Conservation (phyloP, 2,329 filamentous ascomycete genomes). For the Hymenoscyphus linearis region DNA sequence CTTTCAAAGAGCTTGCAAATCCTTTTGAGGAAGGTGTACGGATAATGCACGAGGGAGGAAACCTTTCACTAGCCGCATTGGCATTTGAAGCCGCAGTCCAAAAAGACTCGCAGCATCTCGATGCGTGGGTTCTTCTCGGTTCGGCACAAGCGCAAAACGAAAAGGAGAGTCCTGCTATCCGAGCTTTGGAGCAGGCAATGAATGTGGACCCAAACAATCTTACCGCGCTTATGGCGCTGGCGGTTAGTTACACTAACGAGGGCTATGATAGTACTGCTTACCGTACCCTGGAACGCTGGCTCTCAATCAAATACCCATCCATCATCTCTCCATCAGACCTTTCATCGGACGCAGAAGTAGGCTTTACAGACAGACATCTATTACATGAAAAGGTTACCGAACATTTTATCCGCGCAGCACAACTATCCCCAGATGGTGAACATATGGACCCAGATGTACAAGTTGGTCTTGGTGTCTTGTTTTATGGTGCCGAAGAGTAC, state of each 20-base stretch:
- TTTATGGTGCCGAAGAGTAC: slow-evolving; percentile 97
- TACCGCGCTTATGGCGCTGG: slow-evolving; percentile 86
- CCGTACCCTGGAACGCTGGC: slow-evolving; percentile 91
- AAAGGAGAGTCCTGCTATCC: slow-evolving; percentile 93
- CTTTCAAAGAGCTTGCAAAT: slow-evolving; percentile 74
- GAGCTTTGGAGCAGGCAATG: slow-evolving; percentile 84
- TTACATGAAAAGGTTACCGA: slow-evolving; percentile 87
- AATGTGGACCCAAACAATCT: slow-evolving; percentile 84
- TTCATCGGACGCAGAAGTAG: slow-evolving; percentile 73
- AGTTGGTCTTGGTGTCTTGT: slow-evolving; percentile 91
- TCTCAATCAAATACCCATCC: slow-evolving; percentile 87
- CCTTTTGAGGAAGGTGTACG: slow-evolving; percentile 90
- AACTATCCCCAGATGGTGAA: slow-evolving; percentile 83
- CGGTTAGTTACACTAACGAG: slow-evolving; percentile 97
- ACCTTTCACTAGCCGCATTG: slow-evolving; percentile 85
- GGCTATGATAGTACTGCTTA: slow-evolving; percentile 97
- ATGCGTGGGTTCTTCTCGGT: slow-evolving; percentile 91
- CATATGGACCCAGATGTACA: slow-evolving; percentile 99
- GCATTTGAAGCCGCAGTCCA: slow-evolving; percentile 96
- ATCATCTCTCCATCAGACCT: slow-evolving; percentile 66
- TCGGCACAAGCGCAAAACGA: slow-evolving; percentile 96
- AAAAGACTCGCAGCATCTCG: slow-evolving; percentile 78
- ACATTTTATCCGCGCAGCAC: slow-evolving; percentile 86
- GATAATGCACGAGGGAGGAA: slow-evolving; percentile 90
- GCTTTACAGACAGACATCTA: slow-evolving; percentile 87